Base-by-base conservation (phyloP, 768 basidiomycete species). In the Pulveroboletus ravenelii region DNA sequence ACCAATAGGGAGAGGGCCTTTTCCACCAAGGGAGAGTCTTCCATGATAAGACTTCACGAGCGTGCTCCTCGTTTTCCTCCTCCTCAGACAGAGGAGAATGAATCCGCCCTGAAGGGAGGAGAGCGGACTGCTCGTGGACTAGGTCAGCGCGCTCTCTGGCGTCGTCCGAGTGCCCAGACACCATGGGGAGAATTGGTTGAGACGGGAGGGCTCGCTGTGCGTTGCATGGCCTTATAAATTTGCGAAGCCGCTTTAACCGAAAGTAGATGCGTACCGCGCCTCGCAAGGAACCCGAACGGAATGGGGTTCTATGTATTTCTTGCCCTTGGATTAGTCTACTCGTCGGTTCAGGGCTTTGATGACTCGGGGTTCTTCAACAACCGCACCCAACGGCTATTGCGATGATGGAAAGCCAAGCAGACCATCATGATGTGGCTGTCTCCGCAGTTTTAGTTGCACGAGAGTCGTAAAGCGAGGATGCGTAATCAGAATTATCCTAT, bases 1-100 rank as follows among this genome's bases (percentile, higher is more conserved):
- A 89, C 89, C 88, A 90, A 70, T 73, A 77, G 0, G 86, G 75
- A 0, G 87, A 88, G 3, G 89, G 86, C 37, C 77, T 71, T 68
- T 73, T 87, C 79, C 84, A 89, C 87, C 88, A 90, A 3, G 87
- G 83, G 41, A 76, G 71, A 3, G 36, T 55, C 50, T 63, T 59
- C 53, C 67, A 60, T 42, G 60, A 55, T 0, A 45, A 41, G 14
- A 63, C 47, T 32, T 67, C 61, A 32, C 65, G 63, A 18, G 58
- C 61, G 39, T 73, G 69, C 3, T 50, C 48, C 29, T 62, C 54
- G 10, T 67, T 63, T 27, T 70, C 66, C 17, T 61, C 51, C 27
- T 61, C 45, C 41, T 58, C 45, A 35, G 58, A 40, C 40, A 47
- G 10, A 45, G 55, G 34, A 20, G 47, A 47, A 30, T 46, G 41